Percentiles rank a stretch among this genome's conserved stretches.
Conservation (phyloP, 441 rosid species). For the Adansonia gregorii region DNA sequence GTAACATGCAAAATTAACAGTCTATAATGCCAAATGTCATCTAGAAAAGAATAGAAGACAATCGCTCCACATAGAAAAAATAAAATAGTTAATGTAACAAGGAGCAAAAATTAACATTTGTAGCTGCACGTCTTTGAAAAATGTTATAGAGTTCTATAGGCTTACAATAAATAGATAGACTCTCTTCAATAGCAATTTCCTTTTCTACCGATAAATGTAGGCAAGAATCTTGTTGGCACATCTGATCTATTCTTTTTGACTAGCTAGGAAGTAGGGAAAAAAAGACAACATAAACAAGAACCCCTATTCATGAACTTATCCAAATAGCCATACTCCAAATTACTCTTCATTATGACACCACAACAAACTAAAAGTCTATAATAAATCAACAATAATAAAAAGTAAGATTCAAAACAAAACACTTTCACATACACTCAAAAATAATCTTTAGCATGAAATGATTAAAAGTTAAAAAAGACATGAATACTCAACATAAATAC, state of each 20-base stretch:
- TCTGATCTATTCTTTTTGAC: constrained; percentile 83
- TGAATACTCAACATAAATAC: too few species aligned
- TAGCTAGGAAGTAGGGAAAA: constrained; percentile 36
- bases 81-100: not conserved
- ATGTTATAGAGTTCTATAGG: constrained; percentile 97
- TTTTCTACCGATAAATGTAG: constrained; percentile 80
- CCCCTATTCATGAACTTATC: constrained; percentile 5
- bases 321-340: not conserved
- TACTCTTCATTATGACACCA: not conserved
- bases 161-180: constrained; percentile 81
- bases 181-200: constrained; percentile 89
- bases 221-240: constrained; percentile 89
- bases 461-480: too few species aligned
- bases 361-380: not conserved
- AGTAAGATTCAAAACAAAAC: too few species aligned
- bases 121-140: constrained; percentile 81
- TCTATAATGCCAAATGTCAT: not conserved
- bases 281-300: constrained; percentile 10
- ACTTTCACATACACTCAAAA: too few species aligned
- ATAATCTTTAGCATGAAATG: too few species aligned
- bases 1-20: constrained; percentile 6
- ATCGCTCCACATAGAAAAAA: not conserved
- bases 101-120: constrained; percentile 51
- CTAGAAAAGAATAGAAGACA: not conserved
- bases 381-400: not conserved